These are phyloP conservation scores for Amyloporia xantha DNA, from an alignment of 768 basidiomycete genomes.

Conservation along the genomic window DNA sequence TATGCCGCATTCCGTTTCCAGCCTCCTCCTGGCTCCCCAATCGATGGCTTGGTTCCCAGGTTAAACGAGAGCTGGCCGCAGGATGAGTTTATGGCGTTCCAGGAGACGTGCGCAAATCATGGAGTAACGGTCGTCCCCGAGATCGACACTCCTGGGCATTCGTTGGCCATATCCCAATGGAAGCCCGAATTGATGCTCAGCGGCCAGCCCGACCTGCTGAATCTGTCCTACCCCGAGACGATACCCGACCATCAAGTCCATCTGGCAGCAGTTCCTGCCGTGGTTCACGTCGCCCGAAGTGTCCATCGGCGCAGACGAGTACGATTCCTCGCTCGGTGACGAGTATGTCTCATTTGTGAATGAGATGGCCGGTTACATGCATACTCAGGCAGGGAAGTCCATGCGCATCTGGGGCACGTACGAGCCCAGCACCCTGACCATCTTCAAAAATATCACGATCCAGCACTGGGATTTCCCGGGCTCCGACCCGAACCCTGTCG, in stretches of 20 bases:
- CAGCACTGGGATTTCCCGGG: conserved; percentile 35
- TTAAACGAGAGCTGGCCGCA: conserved; percentile 36
- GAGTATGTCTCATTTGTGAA: conserved; percentile 39
- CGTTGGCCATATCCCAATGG: conserved; percentile 40
- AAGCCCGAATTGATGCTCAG: conserved; percentile 35
- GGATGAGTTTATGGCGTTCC: conserved; percentile 26
- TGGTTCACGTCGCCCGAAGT: conserved; percentile 31
- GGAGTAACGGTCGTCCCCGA: conserved; percentile 37
- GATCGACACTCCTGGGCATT: conserved; percentile 38
- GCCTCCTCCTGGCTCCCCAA: conserved; percentile 27
- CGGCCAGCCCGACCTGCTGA: conserved; percentile 33
- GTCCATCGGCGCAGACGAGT: conserved; percentile 44
- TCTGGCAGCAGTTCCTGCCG: conserved; percentile 37
- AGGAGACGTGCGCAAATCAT: conserved; percentile 30
- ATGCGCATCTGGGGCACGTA: conserved; percentile 41
- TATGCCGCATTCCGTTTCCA: conserved; percentile 38
- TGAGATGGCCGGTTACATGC: conserved; percentile 34
- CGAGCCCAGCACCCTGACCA: conserved; percentile 31
- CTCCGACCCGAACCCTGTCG: conserved; percentile 21
- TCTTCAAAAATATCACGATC: conserved; percentile 36
- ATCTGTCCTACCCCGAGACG: conserved; percentile 37
- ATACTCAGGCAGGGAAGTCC: conserved; percentile 24
- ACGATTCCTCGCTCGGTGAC: conserved; percentile 30
- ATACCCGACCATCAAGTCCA: conserved; percentile 36
- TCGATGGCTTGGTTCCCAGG: conserved; percentile 30